Evolutionary conservation across 2,329 filamentous ascomycete genomes (phyloP).

Genomic region (Whalleya microplaca): DNA sequence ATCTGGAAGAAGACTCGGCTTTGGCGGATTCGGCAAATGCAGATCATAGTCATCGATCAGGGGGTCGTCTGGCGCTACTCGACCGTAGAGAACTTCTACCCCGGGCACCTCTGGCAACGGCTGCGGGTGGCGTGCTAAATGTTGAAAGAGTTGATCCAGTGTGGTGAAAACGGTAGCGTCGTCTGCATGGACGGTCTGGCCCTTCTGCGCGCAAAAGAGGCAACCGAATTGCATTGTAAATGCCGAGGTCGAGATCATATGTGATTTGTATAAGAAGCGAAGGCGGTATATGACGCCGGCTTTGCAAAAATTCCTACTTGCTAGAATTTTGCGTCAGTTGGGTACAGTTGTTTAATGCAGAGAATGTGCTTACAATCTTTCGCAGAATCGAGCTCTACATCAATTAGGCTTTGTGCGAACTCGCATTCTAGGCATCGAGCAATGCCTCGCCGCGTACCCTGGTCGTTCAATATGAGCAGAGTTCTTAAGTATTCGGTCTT

Average conservation of each 20-base stretch:
- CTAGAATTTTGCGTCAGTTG: slow-evolving; percentile 24
- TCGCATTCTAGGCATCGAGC: slow-evolving; percentile 28
- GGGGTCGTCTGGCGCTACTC: slow-evolving; percentile 19
- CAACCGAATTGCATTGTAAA: slow-evolving; percentile 43
- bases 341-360: neutral
- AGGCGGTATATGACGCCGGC: slow-evolving; percentile 44
- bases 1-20: slow-evolving; percentile 36
- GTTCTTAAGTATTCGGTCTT: neutral
- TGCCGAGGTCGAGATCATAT: slow-evolving; percentile 38
- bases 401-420: slow-evolving; percentile 22
- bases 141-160: slow-evolving; percentile 42
- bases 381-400: slow-evolving; percentile 24
- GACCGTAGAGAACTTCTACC: slow-evolving; percentile 43
- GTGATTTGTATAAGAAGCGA: slow-evolving; percentile 48
- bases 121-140: slow-evolving; percentile 45
- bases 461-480: slow-evolving; percentile 4
- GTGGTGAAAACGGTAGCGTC: slow-evolving; percentile 47
- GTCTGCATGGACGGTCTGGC: slow-evolving; percentile 40
- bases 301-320: slow-evolving; percentile 39
- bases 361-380: slow-evolving; percentile 23
- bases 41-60: slow-evolving; percentile 41
- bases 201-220: slow-evolving; percentile 43
- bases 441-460: slow-evolving; percentile 24
- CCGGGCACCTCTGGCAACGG: slow-evolving; percentile 44
- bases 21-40: slow-evolving; percentile 39